Evolutionary conservation across 345 rosid species (phyloP).

Genomic region (Turritis glabra): DNA sequence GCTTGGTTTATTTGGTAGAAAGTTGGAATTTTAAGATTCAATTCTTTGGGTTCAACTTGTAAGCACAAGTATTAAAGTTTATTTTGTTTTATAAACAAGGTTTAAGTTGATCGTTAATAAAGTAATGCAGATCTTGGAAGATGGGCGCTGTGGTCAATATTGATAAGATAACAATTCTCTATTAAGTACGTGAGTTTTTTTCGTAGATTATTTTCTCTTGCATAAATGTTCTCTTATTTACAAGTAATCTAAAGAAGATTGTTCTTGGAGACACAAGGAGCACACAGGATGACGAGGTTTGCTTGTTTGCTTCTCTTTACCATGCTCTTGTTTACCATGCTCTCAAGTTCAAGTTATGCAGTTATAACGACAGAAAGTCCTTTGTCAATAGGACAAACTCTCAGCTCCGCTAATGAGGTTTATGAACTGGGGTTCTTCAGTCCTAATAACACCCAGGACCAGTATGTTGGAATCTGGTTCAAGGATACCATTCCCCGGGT

Average conservation of each 20-base stretch:
- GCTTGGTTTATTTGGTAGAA: too few species aligned
- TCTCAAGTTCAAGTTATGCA: slow-evolving; percentile 1
- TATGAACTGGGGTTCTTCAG: slow-evolving; percentile 47
- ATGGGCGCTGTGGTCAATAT: not conserved
- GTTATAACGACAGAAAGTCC: slow-evolving; percentile 18
- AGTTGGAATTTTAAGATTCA: not conserved
- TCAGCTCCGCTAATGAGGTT: slow-evolving; percentile 19
- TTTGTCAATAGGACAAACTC: slow-evolving; percentile 28
- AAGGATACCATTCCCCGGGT: slow-evolving; percentile 14
- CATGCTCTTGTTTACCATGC: not conserved
- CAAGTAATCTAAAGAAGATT: slow-evolving; percentile 1
- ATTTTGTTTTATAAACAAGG: not conserved
- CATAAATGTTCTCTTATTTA: not conserved
- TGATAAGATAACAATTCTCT: not conserved
- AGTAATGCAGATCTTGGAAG: slow-evolving; percentile 11
- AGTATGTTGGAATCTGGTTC: slow-evolving; percentile 48
- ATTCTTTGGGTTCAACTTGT: not conserved
- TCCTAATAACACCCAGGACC: slow-evolving; percentile 5
- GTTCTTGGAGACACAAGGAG: not conserved
- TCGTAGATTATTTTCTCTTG: not conserved
- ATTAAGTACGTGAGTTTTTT: not conserved
- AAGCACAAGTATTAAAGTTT: too few species aligned
- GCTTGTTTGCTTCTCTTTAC: not conserved
- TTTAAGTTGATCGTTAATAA: slow-evolving; percentile 20
- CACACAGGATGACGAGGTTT: not conserved